Base-by-base conservation (phyloP, 352 stramenopile genomes). In the Thalassiosira tumida region DNA sequence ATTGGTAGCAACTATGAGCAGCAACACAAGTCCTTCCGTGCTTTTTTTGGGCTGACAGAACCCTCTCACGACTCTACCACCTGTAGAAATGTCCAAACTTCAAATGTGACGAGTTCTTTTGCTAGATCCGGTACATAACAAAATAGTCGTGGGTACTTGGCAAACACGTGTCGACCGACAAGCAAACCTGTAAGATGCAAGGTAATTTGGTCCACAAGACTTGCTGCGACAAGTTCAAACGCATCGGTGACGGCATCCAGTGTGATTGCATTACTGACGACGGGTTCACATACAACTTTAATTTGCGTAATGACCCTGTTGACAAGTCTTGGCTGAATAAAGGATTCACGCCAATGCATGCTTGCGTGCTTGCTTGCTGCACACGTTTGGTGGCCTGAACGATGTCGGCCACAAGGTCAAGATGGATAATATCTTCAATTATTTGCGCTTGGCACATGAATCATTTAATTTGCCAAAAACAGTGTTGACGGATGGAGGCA, bases 11-110 rank as follows among this genome's bases (percentile, higher is more conserved):
- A 54, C 26, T 65, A 41, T 40, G 41, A 80, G 4, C 72, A 78
- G 33, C 31, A 41, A 14, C 37, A 81, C 29, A 43, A 37, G 33
- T 47, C 33, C 24, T 91, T 74, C n/a, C 38, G 67, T 1, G 4
- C 37, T 73, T 91, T 81, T n/a, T 91, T 91, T 83, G 69, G 24
- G 47, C n/a, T 73, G 24, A 50, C 86, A 91, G 67, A 81, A 91
- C 77, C 86, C 80, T 47, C 33, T 81, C 26, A 84, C 64, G 51
- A 75, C 65, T 65, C 47, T 43, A 24, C 69, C 77, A 7, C 10
- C 33, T 1, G 81, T 77, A 75, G 41, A 91, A n/a, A 69, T 77
- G 85, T 62, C 85, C 77, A n/a, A 91, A 91, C 38, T 84, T 86
- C 59, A 88, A 88, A 43, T 54, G 84, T 0, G 70, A 88, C 76